Evolutionary conservation across 2,329 filamentous ascomycete genomes (phyloP), one percentile per base, ranked within the genome.

Genomic region (Colletotrichum godetiae): DNA sequence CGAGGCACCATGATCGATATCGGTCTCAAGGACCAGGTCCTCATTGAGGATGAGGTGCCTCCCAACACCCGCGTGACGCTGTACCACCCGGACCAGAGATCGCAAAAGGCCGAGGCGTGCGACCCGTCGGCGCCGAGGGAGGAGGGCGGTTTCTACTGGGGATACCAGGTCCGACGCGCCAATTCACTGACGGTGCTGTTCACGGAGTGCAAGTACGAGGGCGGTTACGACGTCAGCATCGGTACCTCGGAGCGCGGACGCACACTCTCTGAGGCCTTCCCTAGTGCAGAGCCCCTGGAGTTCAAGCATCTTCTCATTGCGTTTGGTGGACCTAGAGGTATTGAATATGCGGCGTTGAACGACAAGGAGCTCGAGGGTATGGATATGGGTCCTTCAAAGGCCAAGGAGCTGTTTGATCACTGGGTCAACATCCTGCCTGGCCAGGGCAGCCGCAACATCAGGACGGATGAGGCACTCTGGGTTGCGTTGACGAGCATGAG

Each of bases 101-200:
- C 85, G 22, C 78, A 83, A 81, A 80, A 73, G 75, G 91, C 89
- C 1, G 88, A 91, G 67, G 89, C 92, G 19, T 92, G 96, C 3
- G 87, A 92, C 46, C 93, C 94, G 0, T 86, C 89, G 31, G 84
- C 88, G 3, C 95, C 95, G 1, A 89, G 94, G 70, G 92, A 93
- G 65, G 91, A 95, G 75, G 90, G 86, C 1, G 95, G 95, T 0
- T 97, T 95, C 82, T 97, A 95, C 83, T 97, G 95, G 94, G 95
- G 95, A 58, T 97, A 93, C 81, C 88, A 85, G 10, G 90, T 95
- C 4, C 90, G 95, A 31, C 90, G 88, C 74, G 92, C 92, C 46
- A 78, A 82, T 5, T 92, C 90, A 3, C 87, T 97, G 5, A 93
- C 93, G 5, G 85, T 88, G 5, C 90, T 97, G 8, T 95, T 96